Conservation (phyloP, 495 filamentous ascomycete genomes). For the Neurospora sp. region DNA sequence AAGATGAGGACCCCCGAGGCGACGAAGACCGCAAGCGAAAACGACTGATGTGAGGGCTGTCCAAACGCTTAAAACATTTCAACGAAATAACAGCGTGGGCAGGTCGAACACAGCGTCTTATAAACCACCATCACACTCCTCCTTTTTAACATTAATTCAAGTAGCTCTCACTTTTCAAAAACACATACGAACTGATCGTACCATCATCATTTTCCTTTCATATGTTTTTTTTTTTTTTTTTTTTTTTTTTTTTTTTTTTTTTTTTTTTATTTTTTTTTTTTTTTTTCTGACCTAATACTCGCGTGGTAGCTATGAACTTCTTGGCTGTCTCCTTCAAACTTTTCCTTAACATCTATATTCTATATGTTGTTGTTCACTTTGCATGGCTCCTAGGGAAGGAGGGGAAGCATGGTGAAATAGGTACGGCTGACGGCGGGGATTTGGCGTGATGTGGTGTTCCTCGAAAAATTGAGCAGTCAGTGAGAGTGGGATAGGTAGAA, state of each 20-base stretch:
- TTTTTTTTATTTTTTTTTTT: neutral
- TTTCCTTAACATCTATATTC: neutral
- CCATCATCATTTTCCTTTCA: neutral
- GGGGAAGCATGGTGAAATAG: neutral
- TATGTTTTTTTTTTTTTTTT: neutral
- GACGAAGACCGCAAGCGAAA: slow-evolving; percentile 70
- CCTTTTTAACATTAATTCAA: neutral
- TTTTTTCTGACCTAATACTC: neutral
- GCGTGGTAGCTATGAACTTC: neutral
- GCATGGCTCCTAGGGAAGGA: neutral
- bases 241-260: neutral
- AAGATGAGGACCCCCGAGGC: slow-evolving; percentile 35
- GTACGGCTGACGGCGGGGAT: neutral
- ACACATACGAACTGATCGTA: neutral
- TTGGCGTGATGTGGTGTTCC: neutral
- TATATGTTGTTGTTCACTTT: neutral
- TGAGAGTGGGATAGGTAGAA: neutral
- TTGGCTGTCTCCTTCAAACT: neutral
- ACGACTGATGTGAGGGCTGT: slow-evolving; percentile 40
- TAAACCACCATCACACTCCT: neutral
- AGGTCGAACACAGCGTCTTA: neutral
- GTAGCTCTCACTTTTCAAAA: neutral
- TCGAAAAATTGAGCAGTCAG: neutral
- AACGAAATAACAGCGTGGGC: neutral
- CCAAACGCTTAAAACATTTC: neutral